A percentile compares a stretch with the other conserved stretches of the same genome.
These are phyloP conservation scores for Dioszegia crocea DNA, from an alignment of 768 basidiomycete species.

Conservation along the genomic window DNA sequence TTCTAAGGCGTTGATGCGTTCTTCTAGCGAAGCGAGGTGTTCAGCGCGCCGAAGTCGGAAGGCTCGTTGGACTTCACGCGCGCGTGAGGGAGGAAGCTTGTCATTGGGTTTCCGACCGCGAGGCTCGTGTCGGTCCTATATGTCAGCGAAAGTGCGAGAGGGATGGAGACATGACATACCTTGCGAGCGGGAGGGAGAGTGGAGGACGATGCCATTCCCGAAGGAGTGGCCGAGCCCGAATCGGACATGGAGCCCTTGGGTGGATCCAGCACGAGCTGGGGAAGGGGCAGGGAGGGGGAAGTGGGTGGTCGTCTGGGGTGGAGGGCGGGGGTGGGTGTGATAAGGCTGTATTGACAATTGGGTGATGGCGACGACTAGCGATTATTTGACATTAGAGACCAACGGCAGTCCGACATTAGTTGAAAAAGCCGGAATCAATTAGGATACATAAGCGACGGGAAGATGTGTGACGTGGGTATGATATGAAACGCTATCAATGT, in stretches of 20 bases:
- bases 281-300: no score
- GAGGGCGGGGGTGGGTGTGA: not conserved
- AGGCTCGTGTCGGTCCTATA: constrained; percentile 44
- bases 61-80: constrained; percentile 50
- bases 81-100: constrained; percentile 47
- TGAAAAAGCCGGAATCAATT: not conserved
- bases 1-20: constrained; percentile 48
- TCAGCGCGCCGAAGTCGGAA: constrained; percentile 50
- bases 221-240: not conserved
- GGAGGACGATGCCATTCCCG: not conserved
- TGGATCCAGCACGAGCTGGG: not conserved
- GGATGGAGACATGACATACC: not conserved
- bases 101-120: constrained; percentile 49
- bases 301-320: not conserved
- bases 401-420: not conserved
- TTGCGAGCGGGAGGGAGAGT: not conserved
- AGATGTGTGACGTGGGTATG: no score
- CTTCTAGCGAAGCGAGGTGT: constrained; percentile 50
- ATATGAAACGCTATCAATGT: no score
- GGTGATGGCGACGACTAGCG: no score
- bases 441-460: no score
- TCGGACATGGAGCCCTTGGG: not conserved
- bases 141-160: not conserved
- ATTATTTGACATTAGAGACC: not conserved
- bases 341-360: no score